Conservation (phyloP, 352 stramenopile genomes). For the Thalassiosira exigua region DNA sequence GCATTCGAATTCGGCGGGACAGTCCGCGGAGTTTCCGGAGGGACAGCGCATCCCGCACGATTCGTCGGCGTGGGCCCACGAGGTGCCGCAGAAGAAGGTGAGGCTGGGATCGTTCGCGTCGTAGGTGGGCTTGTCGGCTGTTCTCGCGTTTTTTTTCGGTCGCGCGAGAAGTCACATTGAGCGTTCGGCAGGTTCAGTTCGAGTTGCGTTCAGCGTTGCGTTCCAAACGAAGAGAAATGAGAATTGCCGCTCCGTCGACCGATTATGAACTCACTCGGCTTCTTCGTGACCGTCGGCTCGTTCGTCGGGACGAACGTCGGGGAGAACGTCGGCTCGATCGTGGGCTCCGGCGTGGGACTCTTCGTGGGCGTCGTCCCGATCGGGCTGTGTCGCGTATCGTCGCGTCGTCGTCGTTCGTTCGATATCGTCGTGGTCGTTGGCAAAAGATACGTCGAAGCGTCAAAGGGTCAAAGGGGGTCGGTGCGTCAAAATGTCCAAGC, state of each 20-base stretch:
- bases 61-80: conserved; percentile 78
- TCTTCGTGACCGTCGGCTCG: conserved; percentile 48
- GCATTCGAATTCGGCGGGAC: conserved; percentile 49
- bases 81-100: conserved; percentile 52
- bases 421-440: too few relatives aligned
- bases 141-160: not conserved
- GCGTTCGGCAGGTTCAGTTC: too few relatives aligned
- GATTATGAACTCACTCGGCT: conserved; percentile 48
- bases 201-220: not conserved
- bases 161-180: not conserved
- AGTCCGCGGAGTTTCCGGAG: conserved; percentile 66
- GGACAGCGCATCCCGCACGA: conserved; percentile 76
- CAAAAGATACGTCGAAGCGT: too few relatives aligned
- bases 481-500: too few relatives aligned
- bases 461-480: too few relatives aligned
- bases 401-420: too few relatives aligned
- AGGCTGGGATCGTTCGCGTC: conserved; percentile 37
- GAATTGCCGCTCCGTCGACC: too few relatives aligned
- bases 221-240: not conserved
- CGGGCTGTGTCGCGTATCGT: too few relatives aligned
- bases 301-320: conserved; percentile 40
- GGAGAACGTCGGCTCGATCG: conserved; percentile 21
- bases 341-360: conserved; percentile 39
- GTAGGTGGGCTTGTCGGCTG: conserved; percentile 46
- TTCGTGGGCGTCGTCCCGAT: conserved; percentile 29